These are phyloP conservation scores for Aureobasidium sp. DNA, from an alignment of 2,329 filamentous ascomycete genomes.

Conservation along the genomic window DNA sequence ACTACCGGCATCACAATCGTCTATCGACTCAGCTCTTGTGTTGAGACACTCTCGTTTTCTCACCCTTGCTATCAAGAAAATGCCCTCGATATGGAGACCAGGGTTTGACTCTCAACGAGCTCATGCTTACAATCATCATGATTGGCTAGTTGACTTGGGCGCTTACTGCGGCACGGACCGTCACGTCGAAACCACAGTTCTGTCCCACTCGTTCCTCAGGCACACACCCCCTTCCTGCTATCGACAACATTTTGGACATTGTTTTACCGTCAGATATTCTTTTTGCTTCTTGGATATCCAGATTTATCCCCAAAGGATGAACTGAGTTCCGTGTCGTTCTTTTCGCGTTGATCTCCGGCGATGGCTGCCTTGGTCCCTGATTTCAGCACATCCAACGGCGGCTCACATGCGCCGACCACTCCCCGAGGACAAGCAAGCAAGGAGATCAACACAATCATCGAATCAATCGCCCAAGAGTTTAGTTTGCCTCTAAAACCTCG, in stretches of 20 bases:
- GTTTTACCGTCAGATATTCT: background rate
- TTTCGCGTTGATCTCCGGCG: background rate
- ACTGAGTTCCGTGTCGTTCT: background rate
- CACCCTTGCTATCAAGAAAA: no score
- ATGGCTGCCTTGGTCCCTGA: slow-evolving; percentile 2
- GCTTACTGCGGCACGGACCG: background rate
- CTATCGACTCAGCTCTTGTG: no score
- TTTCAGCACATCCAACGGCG: slow-evolving; percentile 4
- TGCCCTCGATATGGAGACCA: background rate
- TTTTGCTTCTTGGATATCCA: background rate
- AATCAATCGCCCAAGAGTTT: background rate
- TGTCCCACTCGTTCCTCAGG: slow-evolving; percentile 1
- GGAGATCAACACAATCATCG: slow-evolving; percentile 15
- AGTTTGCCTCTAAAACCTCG: slow-evolving; percentile 9
- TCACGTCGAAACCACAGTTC: background rate
- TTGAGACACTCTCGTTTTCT: no score
- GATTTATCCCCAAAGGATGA: background rate
- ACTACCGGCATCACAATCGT: no score
- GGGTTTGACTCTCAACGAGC: background rate
- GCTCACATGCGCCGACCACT: slow-evolving; percentile 7
- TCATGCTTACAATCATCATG: background rate
- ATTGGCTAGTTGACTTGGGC: background rate
- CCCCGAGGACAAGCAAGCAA: slow-evolving; percentile 15
- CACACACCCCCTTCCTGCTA: background rate
- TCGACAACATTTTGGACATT: background rate